Conservation (phyloP, 306 rosid genomes). For the Fragaria iinumae region DNA sequence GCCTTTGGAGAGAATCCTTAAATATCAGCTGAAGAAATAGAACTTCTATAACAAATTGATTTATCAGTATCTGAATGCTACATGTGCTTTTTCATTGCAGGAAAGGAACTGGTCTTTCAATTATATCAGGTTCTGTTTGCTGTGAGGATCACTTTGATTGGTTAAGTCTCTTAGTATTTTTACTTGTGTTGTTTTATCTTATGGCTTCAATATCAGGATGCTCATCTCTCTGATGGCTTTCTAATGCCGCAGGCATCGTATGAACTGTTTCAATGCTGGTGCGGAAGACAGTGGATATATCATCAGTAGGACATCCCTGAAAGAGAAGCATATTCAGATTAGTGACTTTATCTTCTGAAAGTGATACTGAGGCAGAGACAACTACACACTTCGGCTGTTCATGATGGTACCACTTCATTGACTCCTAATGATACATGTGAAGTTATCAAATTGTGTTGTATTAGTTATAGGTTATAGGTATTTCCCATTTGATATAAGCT, state of each 20-base stretch:
- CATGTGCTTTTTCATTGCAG: conserved; percentile 34
- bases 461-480: not conserved
- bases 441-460: not conserved
- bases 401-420: not conserved
- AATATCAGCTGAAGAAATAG: no score
- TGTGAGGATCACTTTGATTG: conserved; percentile 89
- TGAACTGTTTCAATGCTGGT: conserved; percentile 77
- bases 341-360: conserved; percentile 79
- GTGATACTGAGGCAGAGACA: not conserved
- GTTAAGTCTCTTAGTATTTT: conserved; percentile 20
- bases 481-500: not conserved
- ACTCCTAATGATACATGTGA: not conserved
- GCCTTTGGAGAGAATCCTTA: not conserved
- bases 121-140: conserved; percentile 73
- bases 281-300: conserved; percentile 63
- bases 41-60: no score
- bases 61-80: no score
- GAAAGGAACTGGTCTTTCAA: conserved; percentile 70
- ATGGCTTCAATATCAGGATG: not conserved
- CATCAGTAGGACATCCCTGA: conserved; percentile 33
- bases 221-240: conserved; percentile 15
- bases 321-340: conserved; percentile 40
- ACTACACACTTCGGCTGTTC: not conserved
- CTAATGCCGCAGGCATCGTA: conserved; percentile 65
- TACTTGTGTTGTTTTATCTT: not conserved